A percentile compares a stretch with the other conserved stretches of the same genome.
Evolutionary conservation across 1,139 yeast genomes (phyloP).

Genomic region (Magnusiomyces ingens): DNA sequence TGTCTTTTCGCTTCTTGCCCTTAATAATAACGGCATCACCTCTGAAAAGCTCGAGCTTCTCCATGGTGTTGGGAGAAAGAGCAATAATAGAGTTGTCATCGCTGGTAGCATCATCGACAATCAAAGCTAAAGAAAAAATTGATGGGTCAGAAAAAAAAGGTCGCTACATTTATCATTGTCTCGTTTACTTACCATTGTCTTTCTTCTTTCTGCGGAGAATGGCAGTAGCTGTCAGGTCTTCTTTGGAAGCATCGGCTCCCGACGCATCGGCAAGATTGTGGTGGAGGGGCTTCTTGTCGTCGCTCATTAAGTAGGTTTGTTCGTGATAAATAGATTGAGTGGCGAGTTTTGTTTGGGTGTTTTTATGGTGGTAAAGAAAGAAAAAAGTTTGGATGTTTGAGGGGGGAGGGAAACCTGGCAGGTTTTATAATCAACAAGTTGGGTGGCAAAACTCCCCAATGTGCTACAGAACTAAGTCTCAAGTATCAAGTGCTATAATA

Average conservation of each 20-base stretch:
- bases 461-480: background rate
- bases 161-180: background rate
- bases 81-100: conserved; percentile 97
- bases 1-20: conserved; percentile 97
- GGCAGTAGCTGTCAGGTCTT: conserved; percentile 94
- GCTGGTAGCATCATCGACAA: conserved; percentile 95
- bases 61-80: conserved; percentile 94
- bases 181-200: conserved; percentile 49
- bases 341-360: background rate
- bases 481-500: background rate
- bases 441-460: background rate
- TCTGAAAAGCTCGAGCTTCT: conserved; percentile 84
- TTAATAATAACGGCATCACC: conserved; percentile 97
- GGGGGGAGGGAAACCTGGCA: background rate
- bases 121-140: conserved; percentile 41
- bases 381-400: conserved; percentile 2
- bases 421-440: background rate
- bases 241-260: conserved; percentile 46
- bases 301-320: conserved; percentile 9
- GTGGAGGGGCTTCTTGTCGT: conserved; percentile 20
- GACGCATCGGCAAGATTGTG: conserved; percentile 45
- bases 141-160: no score
- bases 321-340: background rate
- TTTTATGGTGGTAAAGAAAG: conserved; percentile 7
- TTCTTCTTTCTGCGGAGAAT: conserved; percentile 96